A percentile compares a stretch with the other conserved stretches of the same genome.
Evolutionary conservation across 1,139 yeast species (phyloP).

Genomic region (Wickerhamomyces sp.): DNA sequence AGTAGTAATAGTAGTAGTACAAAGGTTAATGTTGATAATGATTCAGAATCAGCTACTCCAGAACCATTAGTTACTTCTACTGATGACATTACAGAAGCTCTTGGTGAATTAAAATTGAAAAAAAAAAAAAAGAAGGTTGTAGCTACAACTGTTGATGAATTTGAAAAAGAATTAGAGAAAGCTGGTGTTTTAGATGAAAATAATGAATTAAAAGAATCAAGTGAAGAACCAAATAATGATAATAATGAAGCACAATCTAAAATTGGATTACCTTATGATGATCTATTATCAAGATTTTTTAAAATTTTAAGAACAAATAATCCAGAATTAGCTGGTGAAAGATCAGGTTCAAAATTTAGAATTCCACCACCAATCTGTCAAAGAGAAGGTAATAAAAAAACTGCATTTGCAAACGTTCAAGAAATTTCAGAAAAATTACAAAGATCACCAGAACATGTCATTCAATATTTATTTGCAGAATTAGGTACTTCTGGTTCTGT

Average conservation of each 20-base stretch:
- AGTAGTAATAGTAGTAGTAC: slow-evolving; percentile 48
- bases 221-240: slow-evolving; percentile 29
- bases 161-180: slow-evolving; percentile 83
- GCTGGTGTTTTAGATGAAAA: slow-evolving; percentile 73
- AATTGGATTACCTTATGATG: slow-evolving; percentile 72
- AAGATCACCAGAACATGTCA: slow-evolving; percentile 95
- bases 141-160: slow-evolving; percentile 61
- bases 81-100: slow-evolving; percentile 57
- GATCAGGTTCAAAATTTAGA: slow-evolving; percentile 87
- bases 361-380: slow-evolving; percentile 96
- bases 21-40: neutral
- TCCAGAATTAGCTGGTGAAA: slow-evolving; percentile 97
- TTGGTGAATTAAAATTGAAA: slow-evolving; percentile 73
- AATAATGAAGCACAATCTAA: slow-evolving; percentile 29
- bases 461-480: slow-evolving; percentile 95
- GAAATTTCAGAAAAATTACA: slow-evolving; percentile 92
- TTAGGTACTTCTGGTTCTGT: slow-evolving; percentile 99
- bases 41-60: slow-evolving; percentile 40
- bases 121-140: slow-evolving; percentile 78
- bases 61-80: slow-evolving; percentile 27
- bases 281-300: slow-evolving; percentile 79
- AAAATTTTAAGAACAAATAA: slow-evolving; percentile 82
- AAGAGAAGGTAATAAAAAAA: slow-evolving; percentile 97
- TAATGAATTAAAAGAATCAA: slow-evolving; percentile 24
- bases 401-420: slow-evolving; percentile 92